Conservation (phyloP, 2,329 filamentous ascomycete species). For the Plectosphaerella sp. region DNA sequence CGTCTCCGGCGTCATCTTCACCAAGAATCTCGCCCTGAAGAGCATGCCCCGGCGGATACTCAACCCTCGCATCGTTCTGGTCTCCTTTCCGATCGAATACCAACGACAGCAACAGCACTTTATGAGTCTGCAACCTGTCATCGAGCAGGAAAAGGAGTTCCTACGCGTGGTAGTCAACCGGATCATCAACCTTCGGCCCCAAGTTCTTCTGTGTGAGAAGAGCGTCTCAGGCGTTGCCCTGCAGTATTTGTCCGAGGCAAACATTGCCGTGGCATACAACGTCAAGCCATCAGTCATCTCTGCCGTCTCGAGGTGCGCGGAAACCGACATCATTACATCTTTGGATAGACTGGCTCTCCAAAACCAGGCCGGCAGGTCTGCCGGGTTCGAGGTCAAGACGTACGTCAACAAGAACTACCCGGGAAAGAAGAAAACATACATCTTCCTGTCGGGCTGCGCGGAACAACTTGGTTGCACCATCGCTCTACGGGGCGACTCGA, state of each 20-base stretch:
- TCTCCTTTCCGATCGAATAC: constrained; percentile 95
- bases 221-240: constrained; percentile 89
- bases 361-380: constrained; percentile 73
- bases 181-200: constrained; percentile 80
- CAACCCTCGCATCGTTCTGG: constrained; percentile 82
- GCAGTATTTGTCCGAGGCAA: constrained; percentile 80
- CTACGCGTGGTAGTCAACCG: constrained; percentile 86
- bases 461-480: constrained; percentile 94
- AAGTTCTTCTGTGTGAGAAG: constrained; percentile 85
- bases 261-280: constrained; percentile 92
- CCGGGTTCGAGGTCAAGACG: constrained; percentile 91
- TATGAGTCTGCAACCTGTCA: constrained; percentile 96
- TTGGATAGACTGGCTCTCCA: constrained; percentile 85
- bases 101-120: constrained; percentile 86
- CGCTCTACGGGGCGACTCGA: constrained; percentile 76
- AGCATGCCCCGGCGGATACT: constrained; percentile 87
- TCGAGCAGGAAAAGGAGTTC: constrained; percentile 94
- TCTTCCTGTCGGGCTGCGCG: constrained; percentile 87
- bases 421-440: constrained; percentile 86
- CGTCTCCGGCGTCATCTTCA: constrained; percentile 93
- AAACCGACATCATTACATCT: constrained; percentile 89
- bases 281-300: constrained; percentile 95
- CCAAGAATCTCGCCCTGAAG: constrained; percentile 93
- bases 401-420: constrained; percentile 75
- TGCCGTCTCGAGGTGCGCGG: constrained; percentile 86